phyloP scores from a whole-genome alignment of 768 basidiomycete species.

The Lactarius quietus region DNA sequence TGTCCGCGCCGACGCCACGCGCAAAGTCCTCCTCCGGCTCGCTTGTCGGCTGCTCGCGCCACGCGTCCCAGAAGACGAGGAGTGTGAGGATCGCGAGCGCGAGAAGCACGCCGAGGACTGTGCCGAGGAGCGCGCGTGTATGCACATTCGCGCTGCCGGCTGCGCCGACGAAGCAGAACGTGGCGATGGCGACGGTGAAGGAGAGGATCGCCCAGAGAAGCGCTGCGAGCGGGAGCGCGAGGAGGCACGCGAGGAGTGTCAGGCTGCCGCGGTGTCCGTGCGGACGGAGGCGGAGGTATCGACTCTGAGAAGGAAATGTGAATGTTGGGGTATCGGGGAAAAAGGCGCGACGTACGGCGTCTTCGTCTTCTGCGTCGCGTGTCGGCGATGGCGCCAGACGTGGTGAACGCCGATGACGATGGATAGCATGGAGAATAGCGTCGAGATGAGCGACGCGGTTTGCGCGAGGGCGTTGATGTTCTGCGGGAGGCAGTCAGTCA shows the following conservation, averaged over 20 bases:
- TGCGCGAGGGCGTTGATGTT: conserved; percentile 3
- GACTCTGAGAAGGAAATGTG: not conserved
- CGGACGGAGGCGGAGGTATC: conserved; percentile 2
- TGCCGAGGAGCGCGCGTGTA: conserved; percentile 3
- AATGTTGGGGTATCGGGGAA: not conserved
- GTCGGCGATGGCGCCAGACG: conserved; percentile 28
- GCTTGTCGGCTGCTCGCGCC: conserved; percentile 12
- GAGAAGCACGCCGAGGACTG: conserved; percentile 5
- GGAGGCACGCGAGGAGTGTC: conserved; percentile 4
- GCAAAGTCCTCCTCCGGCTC: conserved; percentile 18
- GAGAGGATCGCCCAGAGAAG: conserved; percentile 16
- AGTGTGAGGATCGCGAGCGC: not conserved
- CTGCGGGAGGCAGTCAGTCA: not conserved
- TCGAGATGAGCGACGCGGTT: conserved; percentile 23
- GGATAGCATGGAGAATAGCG: conserved; percentile 25
- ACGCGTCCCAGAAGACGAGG: conserved; percentile 19
- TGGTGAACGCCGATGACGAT: conserved; percentile 28
- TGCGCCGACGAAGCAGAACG: not conserved
- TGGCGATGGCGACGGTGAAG: conserved; percentile 3
- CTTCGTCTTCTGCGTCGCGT: conserved; percentile 21
- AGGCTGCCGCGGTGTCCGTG: not conserved
- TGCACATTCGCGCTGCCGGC: not conserved
- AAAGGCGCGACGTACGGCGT: conserved; percentile 7
- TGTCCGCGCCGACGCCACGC: not conserved
- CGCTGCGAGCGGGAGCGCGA: conserved; percentile 13